A percentile compares a stretch with the other conserved stretches of the same genome.
Evolutionary conservation across 371 early-diverging fungal genomes (phyloP).

Genomic region (Conidiobolus incongruus): DNA sequence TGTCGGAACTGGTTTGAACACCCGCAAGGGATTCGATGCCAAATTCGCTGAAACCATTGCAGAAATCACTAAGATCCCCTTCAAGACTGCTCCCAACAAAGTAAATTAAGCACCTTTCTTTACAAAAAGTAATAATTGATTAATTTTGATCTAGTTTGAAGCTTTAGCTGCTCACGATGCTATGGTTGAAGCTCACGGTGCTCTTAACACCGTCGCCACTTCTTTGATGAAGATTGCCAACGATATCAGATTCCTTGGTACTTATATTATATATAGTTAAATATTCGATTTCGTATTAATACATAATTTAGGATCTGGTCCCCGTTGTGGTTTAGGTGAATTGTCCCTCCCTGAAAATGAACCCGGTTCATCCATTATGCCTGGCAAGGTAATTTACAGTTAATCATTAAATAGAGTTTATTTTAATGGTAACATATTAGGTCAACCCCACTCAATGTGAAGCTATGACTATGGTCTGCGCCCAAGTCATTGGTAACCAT

Average conservation of each 20-base stretch:
- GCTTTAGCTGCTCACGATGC: slow-evolving; percentile 92
- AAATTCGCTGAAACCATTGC: slow-evolving; percentile 64
- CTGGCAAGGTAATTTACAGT: too few relatives aligned
- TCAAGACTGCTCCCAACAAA: slow-evolving; percentile 89
- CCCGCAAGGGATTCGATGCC: slow-evolving; percentile 68
- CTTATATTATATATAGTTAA: slow-evolving; percentile 3
- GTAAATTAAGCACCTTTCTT: slow-evolving; percentile 8
- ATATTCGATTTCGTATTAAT: too few relatives aligned
- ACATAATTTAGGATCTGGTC: slow-evolving; percentile 61
- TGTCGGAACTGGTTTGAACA: slow-evolving; percentile 89
- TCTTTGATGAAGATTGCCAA: slow-evolving; percentile 96
- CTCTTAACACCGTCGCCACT: slow-evolving; percentile 75
- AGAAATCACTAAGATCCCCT: slow-evolving; percentile 48
- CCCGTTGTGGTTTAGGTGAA: slow-evolving; percentile 91
- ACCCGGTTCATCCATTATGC: slow-evolving; percentile 96
- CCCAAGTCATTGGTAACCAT: slow-evolving; percentile 93
- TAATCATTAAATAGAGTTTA: too few relatives aligned
- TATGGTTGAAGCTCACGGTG: slow-evolving; percentile 82
- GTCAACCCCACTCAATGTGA: slow-evolving; percentile 96
- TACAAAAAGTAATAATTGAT: background rate
- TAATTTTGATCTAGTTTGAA: slow-evolving; percentile 41
- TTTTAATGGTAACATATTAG: too few relatives aligned
- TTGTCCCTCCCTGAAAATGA: slow-evolving; percentile 86
- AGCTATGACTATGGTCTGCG: slow-evolving; percentile 94
- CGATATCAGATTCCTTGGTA: slow-evolving; percentile 66